Conservation (phyloP, 2,329 filamentous ascomycete species). For the Pseudocercospora cruenta region DNA sequence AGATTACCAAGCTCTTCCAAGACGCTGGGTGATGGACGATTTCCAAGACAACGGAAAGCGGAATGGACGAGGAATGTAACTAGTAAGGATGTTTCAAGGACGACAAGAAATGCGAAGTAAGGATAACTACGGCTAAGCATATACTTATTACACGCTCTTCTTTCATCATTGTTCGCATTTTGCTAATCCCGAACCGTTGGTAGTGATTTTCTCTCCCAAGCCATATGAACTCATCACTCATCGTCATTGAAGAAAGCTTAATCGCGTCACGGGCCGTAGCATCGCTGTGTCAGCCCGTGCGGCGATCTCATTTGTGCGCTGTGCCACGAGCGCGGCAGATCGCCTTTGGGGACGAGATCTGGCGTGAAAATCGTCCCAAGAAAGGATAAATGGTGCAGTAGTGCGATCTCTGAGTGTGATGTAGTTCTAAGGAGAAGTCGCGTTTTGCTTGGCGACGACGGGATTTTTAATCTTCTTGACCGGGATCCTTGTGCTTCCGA, state of each 20-base stretch:
- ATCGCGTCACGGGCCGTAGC: not conserved
- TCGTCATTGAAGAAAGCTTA: constrained; percentile 8
- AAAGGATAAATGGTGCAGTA: not conserved
- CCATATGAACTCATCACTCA: constrained; percentile 7
- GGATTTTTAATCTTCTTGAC: not conserved
- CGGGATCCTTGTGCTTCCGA: not conserved
- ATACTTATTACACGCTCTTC: not conserved
- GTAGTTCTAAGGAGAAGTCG: not conserved
- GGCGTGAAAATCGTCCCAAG: not conserved
- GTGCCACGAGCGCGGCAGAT: not conserved
- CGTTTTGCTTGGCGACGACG: not conserved
- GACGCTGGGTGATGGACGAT: not conserved
- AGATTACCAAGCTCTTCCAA: not conserved
- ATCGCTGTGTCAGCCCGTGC: not conserved
- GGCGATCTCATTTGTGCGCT: not conserved
- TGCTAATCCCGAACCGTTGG: not conserved
- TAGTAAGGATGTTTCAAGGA: not conserved
- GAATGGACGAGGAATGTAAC: not conserved
- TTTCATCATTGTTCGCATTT: constrained; percentile 1
- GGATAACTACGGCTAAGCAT: not conserved
- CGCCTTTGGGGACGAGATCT: not conserved
- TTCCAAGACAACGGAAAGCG: not conserved
- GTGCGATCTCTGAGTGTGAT: not conserved
- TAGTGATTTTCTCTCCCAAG: not conserved
- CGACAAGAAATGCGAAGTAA: not conserved